Evolutionary conservation across 139 green algal species (phyloP).

Genomic region (Mesotaenium endlicherianum): DNA sequence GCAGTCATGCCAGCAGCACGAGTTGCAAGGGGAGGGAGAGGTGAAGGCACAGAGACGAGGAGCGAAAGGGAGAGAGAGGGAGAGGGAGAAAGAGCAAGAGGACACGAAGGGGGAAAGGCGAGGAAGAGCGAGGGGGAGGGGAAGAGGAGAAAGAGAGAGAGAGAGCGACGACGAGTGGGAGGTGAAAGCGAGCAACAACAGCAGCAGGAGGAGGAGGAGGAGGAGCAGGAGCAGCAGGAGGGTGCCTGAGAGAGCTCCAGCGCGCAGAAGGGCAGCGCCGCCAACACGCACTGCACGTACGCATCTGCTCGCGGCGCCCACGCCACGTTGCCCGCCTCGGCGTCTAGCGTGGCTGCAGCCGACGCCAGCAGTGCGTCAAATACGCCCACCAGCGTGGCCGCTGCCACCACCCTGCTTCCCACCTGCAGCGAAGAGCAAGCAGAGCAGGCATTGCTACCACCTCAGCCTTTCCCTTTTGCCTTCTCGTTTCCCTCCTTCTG

Average conservation of each 20-base stretch:
- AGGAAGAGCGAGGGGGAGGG: background rate
- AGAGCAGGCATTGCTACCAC: too few species aligned
- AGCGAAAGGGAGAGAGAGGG: background rate
- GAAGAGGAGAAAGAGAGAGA: background rate
- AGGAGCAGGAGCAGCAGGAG: background rate
- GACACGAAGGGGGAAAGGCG: background rate
- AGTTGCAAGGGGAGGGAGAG: background rate
- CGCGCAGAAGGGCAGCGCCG: constrained; percentile 17
- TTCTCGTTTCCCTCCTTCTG: too few species aligned
- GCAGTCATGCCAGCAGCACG: constrained; percentile 19
- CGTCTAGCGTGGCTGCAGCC: constrained; percentile 7
- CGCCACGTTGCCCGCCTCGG: constrained; percentile 5
- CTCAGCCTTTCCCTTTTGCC: too few species aligned
- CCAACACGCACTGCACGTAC: constrained; percentile 26
- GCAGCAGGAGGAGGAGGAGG: background rate
- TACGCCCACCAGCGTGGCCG: constrained; percentile 10
- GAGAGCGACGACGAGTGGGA: background rate
- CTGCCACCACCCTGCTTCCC: background rate
- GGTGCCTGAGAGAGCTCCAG: constrained; percentile 8
- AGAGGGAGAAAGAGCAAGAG: background rate
- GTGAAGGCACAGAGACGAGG: background rate
- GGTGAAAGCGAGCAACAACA: background rate
- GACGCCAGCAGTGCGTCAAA: constrained; percentile 22
- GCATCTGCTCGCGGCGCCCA: constrained; percentile 32
- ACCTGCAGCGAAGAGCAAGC: too few species aligned